Conservation (phyloP, 371 early-diverging fungal genomes). For the Mortierella sp. region DNA sequence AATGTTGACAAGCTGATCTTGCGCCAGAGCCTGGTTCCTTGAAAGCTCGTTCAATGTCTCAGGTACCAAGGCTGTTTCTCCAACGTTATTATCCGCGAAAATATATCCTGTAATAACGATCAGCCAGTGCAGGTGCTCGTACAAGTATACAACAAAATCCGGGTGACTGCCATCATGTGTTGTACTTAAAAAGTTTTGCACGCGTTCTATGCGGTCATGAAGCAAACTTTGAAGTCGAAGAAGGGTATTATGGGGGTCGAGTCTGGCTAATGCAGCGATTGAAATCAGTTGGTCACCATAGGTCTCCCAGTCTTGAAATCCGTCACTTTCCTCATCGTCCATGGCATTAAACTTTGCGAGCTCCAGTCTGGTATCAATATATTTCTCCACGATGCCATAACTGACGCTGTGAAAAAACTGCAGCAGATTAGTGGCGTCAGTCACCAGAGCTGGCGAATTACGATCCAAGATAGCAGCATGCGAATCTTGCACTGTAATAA, state of each 20-base stretch:
- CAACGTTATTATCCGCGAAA: conserved; percentile 74
- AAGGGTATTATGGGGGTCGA: conserved; percentile 68
- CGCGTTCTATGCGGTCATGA: conserved; percentile 61
- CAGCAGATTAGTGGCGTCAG: conserved; percentile 51
- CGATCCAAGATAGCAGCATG: conserved; percentile 34
- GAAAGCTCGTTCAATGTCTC: conserved; percentile 73
- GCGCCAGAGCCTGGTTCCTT: conserved; percentile 59
- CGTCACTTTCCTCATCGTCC: conserved; percentile 73
- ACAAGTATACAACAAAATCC: conserved; percentile 59
- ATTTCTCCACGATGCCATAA: conserved; percentile 72
- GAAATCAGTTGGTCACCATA: conserved; percentile 82
- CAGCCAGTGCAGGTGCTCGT: conserved; percentile 85
- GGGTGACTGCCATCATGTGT: conserved; percentile 43
- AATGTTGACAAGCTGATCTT: conserved; percentile 70
- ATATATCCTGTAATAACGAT: conserved; percentile 75
- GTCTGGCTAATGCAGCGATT: conserved; percentile 74
- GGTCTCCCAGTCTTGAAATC: conserved; percentile 78
- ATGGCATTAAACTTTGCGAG: conserved; percentile 65
- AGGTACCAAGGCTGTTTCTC: conserved; percentile 83
- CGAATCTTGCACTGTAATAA: conserved; percentile 36
- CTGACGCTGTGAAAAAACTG: conserved; percentile 69
- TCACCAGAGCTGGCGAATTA: conserved; percentile 38
- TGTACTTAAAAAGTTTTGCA: conserved; percentile 60
- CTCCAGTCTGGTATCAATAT: conserved; percentile 75
- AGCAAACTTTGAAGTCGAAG: conserved; percentile 63